Evolutionary conservation across 176 grass and related monocot genomes (phyloP).

Genomic region (Paspalum notatum): DNA sequence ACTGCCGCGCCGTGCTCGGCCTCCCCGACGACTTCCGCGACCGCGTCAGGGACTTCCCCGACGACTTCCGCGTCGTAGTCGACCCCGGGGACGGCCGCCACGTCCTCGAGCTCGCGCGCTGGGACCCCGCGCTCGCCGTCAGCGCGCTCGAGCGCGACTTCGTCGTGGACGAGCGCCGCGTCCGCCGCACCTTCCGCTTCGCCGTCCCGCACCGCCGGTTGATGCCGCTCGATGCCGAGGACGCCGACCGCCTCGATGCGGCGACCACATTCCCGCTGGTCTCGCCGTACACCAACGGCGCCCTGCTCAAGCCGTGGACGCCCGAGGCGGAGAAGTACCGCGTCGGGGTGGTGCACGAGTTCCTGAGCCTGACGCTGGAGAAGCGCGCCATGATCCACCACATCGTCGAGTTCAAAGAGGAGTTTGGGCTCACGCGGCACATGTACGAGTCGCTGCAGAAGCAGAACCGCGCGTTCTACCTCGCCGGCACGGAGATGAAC

Average conservation of each 20-base stretch:
- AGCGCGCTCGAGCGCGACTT: constrained; percentile 83
- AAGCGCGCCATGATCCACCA: constrained; percentile 87
- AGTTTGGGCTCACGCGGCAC: constrained; percentile 71
- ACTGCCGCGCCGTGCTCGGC: constrained; percentile 78
- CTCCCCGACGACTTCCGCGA: constrained; percentile 83
- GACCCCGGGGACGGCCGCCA: constrained; percentile 68
- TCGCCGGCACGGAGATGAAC: constrained; percentile 94
- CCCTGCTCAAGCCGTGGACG: constrained; percentile 67
- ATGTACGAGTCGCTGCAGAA: constrained; percentile 73
- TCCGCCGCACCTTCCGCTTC: constrained; percentile 71
- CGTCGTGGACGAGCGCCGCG: constrained; percentile 58
- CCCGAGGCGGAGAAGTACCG: constrained; percentile 83
- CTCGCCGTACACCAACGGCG: constrained; percentile 74
- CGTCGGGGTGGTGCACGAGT: constrained; percentile 79
- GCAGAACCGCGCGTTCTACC: constrained; percentile 82
- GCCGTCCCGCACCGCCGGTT: constrained; percentile 62
- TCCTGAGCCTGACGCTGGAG: constrained; percentile 84
- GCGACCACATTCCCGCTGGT: constrained; percentile 77
- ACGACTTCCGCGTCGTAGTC: constrained; percentile 73
- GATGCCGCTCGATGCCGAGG: constrained; percentile 61
- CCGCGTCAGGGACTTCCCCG: constrained; percentile 61
- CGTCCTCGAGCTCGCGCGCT: constrained; percentile 72
- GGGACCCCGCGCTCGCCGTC: constrained; percentile 73
- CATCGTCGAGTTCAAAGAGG: constrained; percentile 93
- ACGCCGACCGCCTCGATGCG: constrained; percentile 58